phyloP scores from a whole-genome alignment of 129 eudicot genomes.

The Escallonia herrerae region DNA sequence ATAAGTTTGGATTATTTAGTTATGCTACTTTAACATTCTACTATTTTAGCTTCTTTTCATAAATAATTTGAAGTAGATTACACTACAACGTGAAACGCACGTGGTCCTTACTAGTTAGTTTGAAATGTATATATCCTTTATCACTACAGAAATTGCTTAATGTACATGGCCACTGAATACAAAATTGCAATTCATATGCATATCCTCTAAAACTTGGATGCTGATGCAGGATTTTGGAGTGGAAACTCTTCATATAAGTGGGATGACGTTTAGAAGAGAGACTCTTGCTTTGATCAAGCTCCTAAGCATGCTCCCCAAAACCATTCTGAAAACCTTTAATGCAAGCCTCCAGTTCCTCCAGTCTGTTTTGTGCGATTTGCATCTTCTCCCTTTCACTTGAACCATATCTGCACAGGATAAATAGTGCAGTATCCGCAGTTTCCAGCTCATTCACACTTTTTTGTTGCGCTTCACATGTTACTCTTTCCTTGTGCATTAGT shows the following conservation, averaged over 20 bases:
- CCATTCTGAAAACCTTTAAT: conserved; percentile 8
- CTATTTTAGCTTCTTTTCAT: too few relatives aligned
- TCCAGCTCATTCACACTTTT: not conserved
- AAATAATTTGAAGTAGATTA: too few relatives aligned
- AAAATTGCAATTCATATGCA: not conserved
- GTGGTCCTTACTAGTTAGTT: too few relatives aligned
- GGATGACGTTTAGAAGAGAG: conserved; percentile 5
- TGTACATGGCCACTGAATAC: not conserved
- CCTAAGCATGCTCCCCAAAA: not conserved
- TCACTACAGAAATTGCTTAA: too few relatives aligned
- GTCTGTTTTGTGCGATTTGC: not conserved
- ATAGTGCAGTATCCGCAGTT: not conserved
- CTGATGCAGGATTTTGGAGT: not conserved
- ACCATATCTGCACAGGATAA: not conserved
- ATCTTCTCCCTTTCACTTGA: not conserved
- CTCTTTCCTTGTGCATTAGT: not conserved
- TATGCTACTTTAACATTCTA: too few relatives aligned
- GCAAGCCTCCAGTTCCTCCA: conserved; percentile 1
- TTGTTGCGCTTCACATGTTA: not conserved
- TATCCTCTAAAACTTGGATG: not conserved
- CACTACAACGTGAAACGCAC: too few relatives aligned
- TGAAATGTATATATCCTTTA: too few relatives aligned
- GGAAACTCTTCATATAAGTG: not conserved
- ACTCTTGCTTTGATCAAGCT: conserved; percentile 1
- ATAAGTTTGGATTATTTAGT: too few relatives aligned